Evolutionary conservation across 1,284 basidiomycete genomes (phyloP).

Genomic region (Cystobasidium slooffiae): DNA sequence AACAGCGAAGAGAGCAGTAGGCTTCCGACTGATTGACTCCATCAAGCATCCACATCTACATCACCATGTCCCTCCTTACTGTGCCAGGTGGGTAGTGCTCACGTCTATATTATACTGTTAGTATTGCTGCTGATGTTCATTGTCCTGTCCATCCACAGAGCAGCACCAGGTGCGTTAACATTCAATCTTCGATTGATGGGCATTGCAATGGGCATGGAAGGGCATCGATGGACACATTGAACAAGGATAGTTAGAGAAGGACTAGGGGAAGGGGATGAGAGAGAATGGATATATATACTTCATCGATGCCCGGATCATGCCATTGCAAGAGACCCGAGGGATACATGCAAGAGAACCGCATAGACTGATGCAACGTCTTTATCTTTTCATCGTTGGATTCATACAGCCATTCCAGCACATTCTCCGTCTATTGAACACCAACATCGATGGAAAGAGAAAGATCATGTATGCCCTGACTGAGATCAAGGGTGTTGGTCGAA

Average conservation of each 20-base stretch:
- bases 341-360: too few relatives aligned
- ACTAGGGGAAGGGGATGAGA: background rate
- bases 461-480: conserved; percentile 96
- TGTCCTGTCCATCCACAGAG: conserved; percentile 5
- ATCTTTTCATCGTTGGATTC: too few relatives aligned
- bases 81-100: conserved; percentile 21
- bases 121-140: background rate
- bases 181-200: background rate
- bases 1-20: background rate
- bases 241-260: background rate
- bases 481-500: conserved; percentile 99
- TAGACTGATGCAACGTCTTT: too few relatives aligned
- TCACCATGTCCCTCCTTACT: conserved; percentile 37
- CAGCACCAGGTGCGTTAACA: conserved; percentile 30
- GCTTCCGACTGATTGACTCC: background rate
- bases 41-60: conserved; percentile 6
- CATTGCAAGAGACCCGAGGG: too few relatives aligned
- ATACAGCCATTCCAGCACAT: conserved; percentile 83
- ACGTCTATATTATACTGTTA: background rate
- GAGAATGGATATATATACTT: background rate
- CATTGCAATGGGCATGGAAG: background rate
- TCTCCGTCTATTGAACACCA: conserved; percentile 98
- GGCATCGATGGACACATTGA: background rate
- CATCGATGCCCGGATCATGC: background rate
- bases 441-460: conserved; percentile 99